Base-by-base conservation (phyloP, 306 rosid genomes). In the Phaseolus lunatus region DNA sequence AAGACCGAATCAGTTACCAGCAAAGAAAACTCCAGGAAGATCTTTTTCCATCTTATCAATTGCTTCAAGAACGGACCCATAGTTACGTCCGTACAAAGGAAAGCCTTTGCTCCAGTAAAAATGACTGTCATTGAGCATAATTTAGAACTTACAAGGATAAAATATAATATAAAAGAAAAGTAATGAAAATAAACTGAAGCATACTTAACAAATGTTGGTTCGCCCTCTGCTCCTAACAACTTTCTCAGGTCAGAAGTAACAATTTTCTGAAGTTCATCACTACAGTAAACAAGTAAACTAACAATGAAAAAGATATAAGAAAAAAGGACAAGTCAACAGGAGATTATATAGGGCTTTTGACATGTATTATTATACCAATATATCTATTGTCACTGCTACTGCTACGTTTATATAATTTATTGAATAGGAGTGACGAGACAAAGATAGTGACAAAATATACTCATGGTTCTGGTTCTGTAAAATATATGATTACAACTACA, bases 11-110 rank as follows among this genome's bases (percentile, higher is more conserved):
- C 26, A 59, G 18, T 69, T 91, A 92, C 98, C 98, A 70, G 98
- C 98, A 82, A 77, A 85, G 92, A 89, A 90, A 83, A 91, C 84
- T 63, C 97, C 98, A 3, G 98, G 98, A 64, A 94, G 98, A 72
- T 74, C 87, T 84, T 82, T 91, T 90, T 94, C 96, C 86, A 94
- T 84, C 66, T 68, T 89, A 80, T 86, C 97, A 76, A 94, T 91
- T 73, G 94, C 98, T 85, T 87, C 89, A 80, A 91, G 76, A 82
- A 94, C 97, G 71, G 91, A 82, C 39, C 85, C 91, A 61, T 92
- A 88, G 85, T 90, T 84, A 69, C 2, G 90, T 61, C 94, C 98
- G 53, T 90, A 94, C 85, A 94, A 78, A 23, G 98, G 98, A 83
- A 92, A 94, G 79, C 96, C 96, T 81, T 94, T 94, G 69, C 90